phyloP scores from a whole-genome alignment of 176 grass and related monocot genomes.

The Carex myosuroides region DNA sequence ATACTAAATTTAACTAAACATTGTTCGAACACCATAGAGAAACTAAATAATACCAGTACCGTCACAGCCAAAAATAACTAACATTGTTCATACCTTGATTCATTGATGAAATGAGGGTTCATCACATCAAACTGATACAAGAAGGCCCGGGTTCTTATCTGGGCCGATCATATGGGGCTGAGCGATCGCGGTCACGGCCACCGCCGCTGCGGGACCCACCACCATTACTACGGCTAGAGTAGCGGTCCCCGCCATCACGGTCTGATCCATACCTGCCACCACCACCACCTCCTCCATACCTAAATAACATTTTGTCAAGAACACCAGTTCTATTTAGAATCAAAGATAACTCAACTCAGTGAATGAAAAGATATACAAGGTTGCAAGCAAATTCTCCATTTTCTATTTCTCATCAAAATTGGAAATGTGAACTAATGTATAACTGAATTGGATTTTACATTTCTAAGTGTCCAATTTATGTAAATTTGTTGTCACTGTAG shows the following conservation, averaged over 20 bases:
- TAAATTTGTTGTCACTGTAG: not conserved
- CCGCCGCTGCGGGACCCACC: slow-evolving; percentile 27
- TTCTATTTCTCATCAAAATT: not conserved
- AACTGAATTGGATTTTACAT: not conserved
- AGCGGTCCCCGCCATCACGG: slow-evolving; percentile 49
- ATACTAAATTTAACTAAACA: slow-evolving; percentile 16
- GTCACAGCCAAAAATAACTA: slow-evolving; percentile 11
- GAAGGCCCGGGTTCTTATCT: not conserved
- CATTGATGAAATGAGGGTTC: slow-evolving; percentile 19
- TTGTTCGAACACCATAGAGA: slow-evolving; percentile 16
- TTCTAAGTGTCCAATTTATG: not conserved
- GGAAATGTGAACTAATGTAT: not conserved
- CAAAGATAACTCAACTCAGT: not conserved
- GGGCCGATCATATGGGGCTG: slow-evolving; percentile 56
- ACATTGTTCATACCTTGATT: slow-evolving; percentile 18
- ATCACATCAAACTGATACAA: slow-evolving; percentile 9
- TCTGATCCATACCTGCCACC: slow-evolving; percentile 46
- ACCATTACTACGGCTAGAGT: slow-evolving; percentile 56
- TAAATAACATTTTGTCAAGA: not conserved
- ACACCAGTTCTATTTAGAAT: not conserved
- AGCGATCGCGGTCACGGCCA: slow-evolving; percentile 49
- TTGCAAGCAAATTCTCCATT: not conserved
- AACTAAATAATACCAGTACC: slow-evolving; percentile 6
- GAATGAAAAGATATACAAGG: not conserved
- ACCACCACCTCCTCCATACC: slow-evolving; percentile 39